Evolutionary conservation across 202 grass and related monocot genomes (phyloP).

Genomic region (Bolboschoenoplectus hybrid): DNA sequence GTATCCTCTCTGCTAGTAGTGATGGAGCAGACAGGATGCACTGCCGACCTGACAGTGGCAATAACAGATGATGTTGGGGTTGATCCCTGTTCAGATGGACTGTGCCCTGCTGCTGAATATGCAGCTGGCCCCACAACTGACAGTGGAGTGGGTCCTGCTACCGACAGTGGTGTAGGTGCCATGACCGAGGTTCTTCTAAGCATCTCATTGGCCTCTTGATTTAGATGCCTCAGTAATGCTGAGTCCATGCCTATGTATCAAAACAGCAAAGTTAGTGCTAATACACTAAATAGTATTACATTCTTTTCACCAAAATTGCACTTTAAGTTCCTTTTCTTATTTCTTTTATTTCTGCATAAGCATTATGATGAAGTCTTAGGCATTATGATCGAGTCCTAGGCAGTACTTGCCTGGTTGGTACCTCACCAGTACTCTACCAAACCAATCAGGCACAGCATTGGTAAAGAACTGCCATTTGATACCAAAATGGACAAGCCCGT

Average conservation of each 20-base stretch:
- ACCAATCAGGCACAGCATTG: neutral
- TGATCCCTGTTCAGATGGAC: conserved; percentile 7
- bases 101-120: conserved; percentile 9
- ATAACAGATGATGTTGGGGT: neutral
- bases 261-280: conserved; percentile 8
- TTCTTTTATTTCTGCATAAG: neutral
- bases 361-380: neutral
- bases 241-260: conserved; percentile 30
- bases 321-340: neutral
- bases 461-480: neutral
- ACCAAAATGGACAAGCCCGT: neutral
- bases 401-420: neutral
- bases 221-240: conserved; percentile 24
- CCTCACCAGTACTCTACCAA: neutral
- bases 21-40: neutral
- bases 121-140: conserved; percentile 30
- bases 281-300: conserved; percentile 1
- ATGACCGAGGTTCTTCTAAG: conserved; percentile 29
- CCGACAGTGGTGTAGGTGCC: conserved; percentile 34
- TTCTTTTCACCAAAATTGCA: neutral
- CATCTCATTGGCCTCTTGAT: conserved; percentile 34
- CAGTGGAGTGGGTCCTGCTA: conserved; percentile 30
- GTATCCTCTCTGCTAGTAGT: neutral
- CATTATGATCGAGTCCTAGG: neutral
- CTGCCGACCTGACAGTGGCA: conserved; percentile 8